Conservation (phyloP, 192 early-diverging fungal genomes). For the Lobosporangium transversale region DNA sequence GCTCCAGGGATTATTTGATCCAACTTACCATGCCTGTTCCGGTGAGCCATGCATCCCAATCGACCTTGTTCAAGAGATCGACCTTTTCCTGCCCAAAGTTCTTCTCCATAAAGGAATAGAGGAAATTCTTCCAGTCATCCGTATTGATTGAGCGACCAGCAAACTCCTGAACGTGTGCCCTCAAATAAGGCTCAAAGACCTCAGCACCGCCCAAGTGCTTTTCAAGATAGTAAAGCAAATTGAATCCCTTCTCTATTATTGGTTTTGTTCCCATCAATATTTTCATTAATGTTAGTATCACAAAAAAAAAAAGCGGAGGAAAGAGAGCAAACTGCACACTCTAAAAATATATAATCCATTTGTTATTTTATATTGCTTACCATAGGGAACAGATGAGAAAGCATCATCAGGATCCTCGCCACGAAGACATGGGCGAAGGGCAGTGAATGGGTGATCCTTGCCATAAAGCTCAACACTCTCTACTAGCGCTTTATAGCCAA, state of each 20-base stretch:
- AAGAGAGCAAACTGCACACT: too few relatives aligned
- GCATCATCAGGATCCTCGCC: constrained; percentile 86
- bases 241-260: constrained; percentile 90
- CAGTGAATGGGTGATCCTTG: constrained; percentile 70
- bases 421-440: constrained; percentile 76
- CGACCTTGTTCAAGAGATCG: constrained; percentile 78
- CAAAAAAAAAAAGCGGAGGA: neutral
- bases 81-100: constrained; percentile 71
- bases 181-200: constrained; percentile 89
- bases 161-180: constrained; percentile 83
- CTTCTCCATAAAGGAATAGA: constrained; percentile 83
- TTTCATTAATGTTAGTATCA: neutral
- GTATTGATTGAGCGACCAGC: constrained; percentile 90
- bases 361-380: too few relatives aligned
- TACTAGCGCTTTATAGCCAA: constrained; percentile 80
- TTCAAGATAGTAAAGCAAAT: constrained; percentile 93
- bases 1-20: neutral
- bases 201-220: constrained; percentile 82
- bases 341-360: too few relatives aligned
- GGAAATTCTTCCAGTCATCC: constrained; percentile 84
- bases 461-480: constrained; percentile 78
- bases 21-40: constrained; percentile 82
- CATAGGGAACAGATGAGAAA: constrained; percentile 86
- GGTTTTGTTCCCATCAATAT: too few relatives aligned
- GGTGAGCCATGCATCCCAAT: constrained; percentile 93